Evolutionary conservation across 164 flowering plant species (phyloP).

Genomic region (Kalanchoe fedtschenkoi): DNA sequence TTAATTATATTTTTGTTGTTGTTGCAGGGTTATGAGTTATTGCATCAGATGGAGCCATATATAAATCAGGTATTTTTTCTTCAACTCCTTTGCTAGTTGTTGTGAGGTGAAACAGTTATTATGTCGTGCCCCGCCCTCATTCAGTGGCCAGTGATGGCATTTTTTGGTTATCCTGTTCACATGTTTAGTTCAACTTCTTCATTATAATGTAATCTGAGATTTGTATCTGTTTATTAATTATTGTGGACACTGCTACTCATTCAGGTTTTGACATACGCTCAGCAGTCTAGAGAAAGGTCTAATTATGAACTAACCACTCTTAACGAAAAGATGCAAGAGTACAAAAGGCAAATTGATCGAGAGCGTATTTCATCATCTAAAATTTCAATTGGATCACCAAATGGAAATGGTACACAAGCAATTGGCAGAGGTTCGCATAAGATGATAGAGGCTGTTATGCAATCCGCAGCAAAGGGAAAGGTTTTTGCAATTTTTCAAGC

Average conservation of each 20-base stretch:
- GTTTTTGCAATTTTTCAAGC: slow-evolving; percentile 19
- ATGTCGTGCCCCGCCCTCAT: neutral
- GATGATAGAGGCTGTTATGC: slow-evolving; percentile 53
- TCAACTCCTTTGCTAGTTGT: neutral
- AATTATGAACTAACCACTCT: slow-evolving; percentile 90
- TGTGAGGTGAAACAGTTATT: neutral
- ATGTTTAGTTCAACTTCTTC: neutral
- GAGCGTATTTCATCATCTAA: slow-evolving; percentile 60
- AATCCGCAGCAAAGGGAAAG: slow-evolving; percentile 88
- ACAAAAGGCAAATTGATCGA: slow-evolving; percentile 77
- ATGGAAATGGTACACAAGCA: slow-evolving; percentile 49
- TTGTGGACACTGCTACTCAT: slow-evolving; percentile 7
- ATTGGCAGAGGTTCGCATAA: slow-evolving; percentile 53
- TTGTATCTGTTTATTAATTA: neutral
- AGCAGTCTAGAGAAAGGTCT: slow-evolving; percentile 87
- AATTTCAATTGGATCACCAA: slow-evolving; percentile 60
- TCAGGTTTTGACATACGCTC: slow-evolving; percentile 91
- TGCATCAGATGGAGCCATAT: slow-evolving; percentile 98
- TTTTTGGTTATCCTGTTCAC: neutral
- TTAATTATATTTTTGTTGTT: slow-evolving; percentile 8
- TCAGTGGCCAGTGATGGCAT: neutral
- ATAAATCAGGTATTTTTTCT: slow-evolving; percentile 66
- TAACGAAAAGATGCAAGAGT: slow-evolving; percentile 86
- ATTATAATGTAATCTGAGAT: neutral
- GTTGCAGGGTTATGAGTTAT: slow-evolving; percentile 83